Conservation (phyloP, 169 alveolate species). For the Sarcocystis neurona region DNA sequence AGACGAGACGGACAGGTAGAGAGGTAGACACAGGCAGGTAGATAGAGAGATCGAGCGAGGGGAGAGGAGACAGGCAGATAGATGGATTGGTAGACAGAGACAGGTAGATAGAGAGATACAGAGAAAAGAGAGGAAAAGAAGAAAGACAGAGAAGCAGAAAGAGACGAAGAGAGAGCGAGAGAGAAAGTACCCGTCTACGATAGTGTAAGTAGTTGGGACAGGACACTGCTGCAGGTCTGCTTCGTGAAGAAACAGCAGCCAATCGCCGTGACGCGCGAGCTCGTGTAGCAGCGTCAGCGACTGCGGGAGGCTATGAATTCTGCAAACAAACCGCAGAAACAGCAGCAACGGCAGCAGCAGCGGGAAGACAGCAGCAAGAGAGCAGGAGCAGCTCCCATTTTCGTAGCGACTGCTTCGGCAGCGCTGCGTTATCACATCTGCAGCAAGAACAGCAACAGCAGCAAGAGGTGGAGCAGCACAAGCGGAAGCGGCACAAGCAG, state of each 20-base stretch:
- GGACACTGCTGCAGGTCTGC: conserved; percentile 84
- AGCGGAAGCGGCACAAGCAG: conserved; percentile 48
- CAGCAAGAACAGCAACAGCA: too few species aligned
- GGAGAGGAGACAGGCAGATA: too few species aligned
- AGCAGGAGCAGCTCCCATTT: background rate
- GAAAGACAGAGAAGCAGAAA: background rate
- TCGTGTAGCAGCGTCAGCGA: conserved; percentile 83
- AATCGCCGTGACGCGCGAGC: conserved; percentile 82
- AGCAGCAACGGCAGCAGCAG: background rate
- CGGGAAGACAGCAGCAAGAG: background rate
- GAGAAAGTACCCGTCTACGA: conserved; percentile 70
- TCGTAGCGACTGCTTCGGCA: background rate
- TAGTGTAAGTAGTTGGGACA: conserved; percentile 76
- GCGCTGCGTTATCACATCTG: background rate
- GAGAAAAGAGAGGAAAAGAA: background rate
- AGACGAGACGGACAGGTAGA: too few species aligned
- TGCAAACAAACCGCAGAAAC: conserved; percentile 13
- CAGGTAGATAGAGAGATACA: background rate
- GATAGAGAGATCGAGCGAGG: too few species aligned
- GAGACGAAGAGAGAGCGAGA: background rate
- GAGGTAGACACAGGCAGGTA: too few species aligned
- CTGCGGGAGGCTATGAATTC: conserved; percentile 76
- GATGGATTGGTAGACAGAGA: background rate
- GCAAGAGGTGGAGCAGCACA: too few species aligned
- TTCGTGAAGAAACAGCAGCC: conserved; percentile 82